These are phyloP conservation scores for Arabidopsis lyrata DNA, from an alignment of 441 rosid genomes.

Conservation along the genomic window DNA sequence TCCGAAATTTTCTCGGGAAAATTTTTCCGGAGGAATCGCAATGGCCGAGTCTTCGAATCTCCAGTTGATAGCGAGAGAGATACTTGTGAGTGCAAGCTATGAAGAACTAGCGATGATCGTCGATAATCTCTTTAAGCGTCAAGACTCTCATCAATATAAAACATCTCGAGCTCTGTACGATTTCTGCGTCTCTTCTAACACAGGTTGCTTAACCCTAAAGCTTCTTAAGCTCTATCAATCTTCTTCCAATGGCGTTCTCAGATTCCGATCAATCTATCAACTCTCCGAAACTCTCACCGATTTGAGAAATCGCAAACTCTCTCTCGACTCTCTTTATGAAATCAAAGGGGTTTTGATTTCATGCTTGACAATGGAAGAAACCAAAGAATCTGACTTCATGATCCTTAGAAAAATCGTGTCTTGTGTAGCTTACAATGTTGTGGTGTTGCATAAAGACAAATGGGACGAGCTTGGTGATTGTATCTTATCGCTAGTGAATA, in stretches of 20 bases:
- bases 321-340: neutral
- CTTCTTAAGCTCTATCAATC: neutral
- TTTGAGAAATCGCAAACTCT: neutral
- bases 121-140: neutral
- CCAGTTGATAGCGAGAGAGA: neutral
- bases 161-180: neutral
- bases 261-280: neutral
- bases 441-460: neutral
- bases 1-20: no score
- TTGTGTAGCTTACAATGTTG: slow-evolving; percentile 9
- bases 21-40: no score
- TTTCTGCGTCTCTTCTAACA: neutral
- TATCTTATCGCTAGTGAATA: neutral
- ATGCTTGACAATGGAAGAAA: slow-evolving; percentile 1
- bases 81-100: neutral
- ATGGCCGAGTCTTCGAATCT: neutral
- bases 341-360: neutral
- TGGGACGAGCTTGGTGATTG: slow-evolving; percentile 25
- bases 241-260: neutral
- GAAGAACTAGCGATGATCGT: neutral
- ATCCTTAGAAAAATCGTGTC: neutral
- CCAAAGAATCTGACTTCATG: no score
- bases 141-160: neutral
- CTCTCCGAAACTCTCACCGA: neutral
- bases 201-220: neutral